Base-by-base conservation (phyloP, 1,284 basidiomycete species). In the Ustilago bromivora region DNA sequence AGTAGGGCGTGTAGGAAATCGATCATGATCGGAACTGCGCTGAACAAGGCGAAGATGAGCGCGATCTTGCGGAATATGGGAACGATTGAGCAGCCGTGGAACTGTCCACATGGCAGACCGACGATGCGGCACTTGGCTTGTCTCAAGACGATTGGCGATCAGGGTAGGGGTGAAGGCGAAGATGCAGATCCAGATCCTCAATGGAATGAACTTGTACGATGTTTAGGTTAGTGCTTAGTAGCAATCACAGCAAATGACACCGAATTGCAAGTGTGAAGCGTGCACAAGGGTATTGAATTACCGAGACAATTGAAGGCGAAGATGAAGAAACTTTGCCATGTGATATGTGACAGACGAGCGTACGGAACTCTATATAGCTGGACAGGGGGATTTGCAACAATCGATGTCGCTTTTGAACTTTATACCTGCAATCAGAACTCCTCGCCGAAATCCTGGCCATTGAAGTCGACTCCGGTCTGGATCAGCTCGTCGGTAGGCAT, bases 81-180 rank as follows among this genome's bases (percentile, higher is more conserved):
- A 46, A 92, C 90, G 8, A 95, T 99, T 89, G 94, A 98, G 80
- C 95, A 98, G 83, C 97, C 96, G 0, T 99, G 97, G 89, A 94
- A 96, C 71, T 98, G 96, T 84, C 96, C 96, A 2, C 96, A 98
- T 84, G 96, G 96, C 4, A 88, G 96, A 52, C 96, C 96, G 1
- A 99, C 96, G 8, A 97, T 98, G 94, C 91, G 96, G 1, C 84
- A 85, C 57, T 67, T 85, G 23, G 76, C 71, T 3, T 78, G 78
- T 62, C 61, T 82, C 35, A 61, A 69, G 47, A 64, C 62, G 52
- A 43, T 69, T 11, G 46, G 49, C 3, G 62, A 49, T n/a, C 53
- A 52, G 19, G 19, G n/a, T 17, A 46, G 1, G n/a, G 38, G 15
- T 15, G 41, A 35, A 17, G 46, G 17, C 4, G n/a, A 10, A 38